A percentile compares a stretch with the other conserved stretches of the same genome.
Evolutionary conservation across 2,329 filamentous ascomycete species (phyloP).

Genomic region (Diaporthe caulivora): DNA sequence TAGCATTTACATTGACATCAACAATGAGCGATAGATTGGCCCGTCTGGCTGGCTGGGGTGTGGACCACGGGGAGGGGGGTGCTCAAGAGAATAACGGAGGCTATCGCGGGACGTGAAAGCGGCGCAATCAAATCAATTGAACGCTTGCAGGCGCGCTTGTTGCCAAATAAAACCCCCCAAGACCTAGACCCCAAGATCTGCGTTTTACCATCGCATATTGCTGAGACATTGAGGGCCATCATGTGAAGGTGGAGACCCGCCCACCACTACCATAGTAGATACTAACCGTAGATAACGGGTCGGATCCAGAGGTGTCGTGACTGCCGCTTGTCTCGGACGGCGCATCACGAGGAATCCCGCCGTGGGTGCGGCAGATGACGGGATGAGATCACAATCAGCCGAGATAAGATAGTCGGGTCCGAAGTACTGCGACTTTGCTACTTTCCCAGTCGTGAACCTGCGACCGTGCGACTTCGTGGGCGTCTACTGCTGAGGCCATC

Average conservation of each 20-base stretch:
- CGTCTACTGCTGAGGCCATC: slow-evolving; percentile 1
- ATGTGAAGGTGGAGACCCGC: slow-evolving; percentile 31
- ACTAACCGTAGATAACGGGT: slow-evolving; percentile 9
- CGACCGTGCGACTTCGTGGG: slow-evolving; percentile 1
- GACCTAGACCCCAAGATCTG: slow-evolving; percentile 3
- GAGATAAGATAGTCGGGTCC: slow-evolving; percentile 16
- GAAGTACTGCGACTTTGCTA: slow-evolving; percentile 32
- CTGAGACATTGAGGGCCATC: slow-evolving; percentile 28
- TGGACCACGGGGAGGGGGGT: no score
- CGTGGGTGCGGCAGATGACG: slow-evolving; percentile 31
- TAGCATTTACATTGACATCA: neutral
- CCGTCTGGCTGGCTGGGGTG: neutral
- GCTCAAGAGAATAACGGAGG: neutral
- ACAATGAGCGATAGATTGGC: neutral
- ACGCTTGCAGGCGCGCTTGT: neutral
- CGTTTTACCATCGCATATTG: neutral
- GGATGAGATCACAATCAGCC: slow-evolving; percentile 22
- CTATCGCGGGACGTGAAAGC: slow-evolving; percentile 29
- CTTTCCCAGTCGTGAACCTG: no score
- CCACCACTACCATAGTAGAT: slow-evolving; percentile 20
- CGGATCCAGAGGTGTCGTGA: neutral
- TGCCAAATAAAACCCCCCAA: neutral
- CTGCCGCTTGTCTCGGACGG: slow-evolving; percentile 32
- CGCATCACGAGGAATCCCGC: slow-evolving; percentile 28
- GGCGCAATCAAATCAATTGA: neutral